phyloP scores from a whole-genome alignment of 2,329 filamentous ascomycete species.

The Penicillium sp. region DNA sequence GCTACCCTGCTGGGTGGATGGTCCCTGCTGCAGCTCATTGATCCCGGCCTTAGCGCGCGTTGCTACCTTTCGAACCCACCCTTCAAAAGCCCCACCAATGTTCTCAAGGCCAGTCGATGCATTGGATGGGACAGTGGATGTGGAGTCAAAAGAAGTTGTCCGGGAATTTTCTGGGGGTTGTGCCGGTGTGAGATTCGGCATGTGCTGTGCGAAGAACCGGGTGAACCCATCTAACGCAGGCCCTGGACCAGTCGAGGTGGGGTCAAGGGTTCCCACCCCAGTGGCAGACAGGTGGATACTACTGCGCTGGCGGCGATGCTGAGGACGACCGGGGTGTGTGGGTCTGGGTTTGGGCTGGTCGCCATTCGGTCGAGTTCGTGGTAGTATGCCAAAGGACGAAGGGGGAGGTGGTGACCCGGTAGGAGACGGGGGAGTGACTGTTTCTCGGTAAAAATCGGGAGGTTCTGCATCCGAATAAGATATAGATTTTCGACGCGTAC shows the following conservation, averaged over 20 bases:
- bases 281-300: slow-evolving; percentile 71
- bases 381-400: slow-evolving; percentile 28
- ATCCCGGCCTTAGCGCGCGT: slow-evolving; percentile 43
- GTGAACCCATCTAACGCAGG: slow-evolving; percentile 84
- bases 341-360: slow-evolving; percentile 35
- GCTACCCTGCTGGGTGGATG: slow-evolving; percentile 21
- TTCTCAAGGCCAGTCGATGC: slow-evolving; percentile 65
- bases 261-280: slow-evolving; percentile 80
- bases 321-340: slow-evolving; percentile 23
- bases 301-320: slow-evolving; percentile 44
- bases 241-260: slow-evolving; percentile 54
- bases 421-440: slow-evolving; percentile 28
- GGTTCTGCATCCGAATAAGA: slow-evolving; percentile 61
- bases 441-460: slow-evolving; percentile 35
- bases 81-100: slow-evolving; percentile 82
- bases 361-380: slow-evolving; percentile 29
- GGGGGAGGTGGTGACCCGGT: slow-evolving; percentile 29
- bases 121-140: slow-evolving; percentile 33
- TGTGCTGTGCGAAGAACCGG: slow-evolving; percentile 76
- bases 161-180: slow-evolving; percentile 57
- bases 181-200: slow-evolving; percentile 72
- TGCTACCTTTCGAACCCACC: slow-evolving; percentile 83
- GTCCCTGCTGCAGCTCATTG: slow-evolving; percentile 40
- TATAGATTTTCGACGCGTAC: slow-evolving; percentile 78
- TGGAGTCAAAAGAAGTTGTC: slow-evolving; percentile 38